These are phyloP conservation scores for Penicillium sp. DNA, from an alignment of 2,329 filamentous ascomycete genomes.

Conservation along the genomic window DNA sequence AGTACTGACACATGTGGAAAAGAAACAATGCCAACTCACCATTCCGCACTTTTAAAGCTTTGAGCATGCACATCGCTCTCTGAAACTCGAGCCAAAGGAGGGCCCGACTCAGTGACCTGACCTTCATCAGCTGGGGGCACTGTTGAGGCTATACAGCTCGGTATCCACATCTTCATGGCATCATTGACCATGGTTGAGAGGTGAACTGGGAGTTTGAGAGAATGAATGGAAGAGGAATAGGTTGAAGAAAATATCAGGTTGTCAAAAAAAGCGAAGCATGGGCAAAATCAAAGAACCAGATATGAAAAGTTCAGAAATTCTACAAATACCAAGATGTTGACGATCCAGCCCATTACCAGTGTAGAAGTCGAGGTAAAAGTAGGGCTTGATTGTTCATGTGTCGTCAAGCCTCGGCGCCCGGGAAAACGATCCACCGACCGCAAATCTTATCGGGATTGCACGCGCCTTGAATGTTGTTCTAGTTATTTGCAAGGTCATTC, in stretches of 20 bases:
- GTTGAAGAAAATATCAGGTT: neutral
- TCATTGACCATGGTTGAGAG: neutral
- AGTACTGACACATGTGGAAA: neutral
- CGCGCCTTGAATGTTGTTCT: conserved; percentile 9
- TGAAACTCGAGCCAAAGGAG: neutral
- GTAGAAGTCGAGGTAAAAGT: neutral
- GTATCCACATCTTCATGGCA: neutral
- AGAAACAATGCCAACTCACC: conserved; percentile 29
- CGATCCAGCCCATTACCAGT: neutral
- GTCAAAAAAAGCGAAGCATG: neutral
- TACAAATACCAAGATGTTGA: neutral
- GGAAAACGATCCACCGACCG: conserved; percentile 17
- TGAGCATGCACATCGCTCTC: conserved; percentile 8
- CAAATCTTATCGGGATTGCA: conserved; percentile 22
- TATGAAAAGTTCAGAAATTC: neutral
- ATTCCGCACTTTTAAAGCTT: conserved; percentile 47
- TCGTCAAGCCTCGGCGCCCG: neutral
- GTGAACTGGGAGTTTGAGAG: neutral
- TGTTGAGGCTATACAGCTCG: neutral
- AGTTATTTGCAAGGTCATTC: conserved; percentile 6
- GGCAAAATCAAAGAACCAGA: neutral
- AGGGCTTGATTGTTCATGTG: neutral
- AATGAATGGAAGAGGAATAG: neutral
- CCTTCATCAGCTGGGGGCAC: neutral
- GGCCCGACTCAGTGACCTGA: no score